Percentiles rank a stretch among this genome's conserved stretches.
phyloP scores from a whole-genome alignment of 2,329 filamentous ascomycete genomes.

The Microdochium trichocladiopsis region DNA sequence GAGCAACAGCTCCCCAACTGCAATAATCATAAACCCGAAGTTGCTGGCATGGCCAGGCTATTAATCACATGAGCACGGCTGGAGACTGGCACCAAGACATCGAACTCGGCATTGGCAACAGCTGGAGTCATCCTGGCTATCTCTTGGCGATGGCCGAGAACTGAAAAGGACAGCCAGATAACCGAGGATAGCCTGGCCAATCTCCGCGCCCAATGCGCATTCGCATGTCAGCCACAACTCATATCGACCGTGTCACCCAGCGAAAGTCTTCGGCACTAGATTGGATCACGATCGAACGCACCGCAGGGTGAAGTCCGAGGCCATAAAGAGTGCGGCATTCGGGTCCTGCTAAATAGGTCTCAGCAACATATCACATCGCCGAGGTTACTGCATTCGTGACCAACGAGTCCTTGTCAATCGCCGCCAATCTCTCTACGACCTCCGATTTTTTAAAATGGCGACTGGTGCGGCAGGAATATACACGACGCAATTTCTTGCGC shows the following conservation, averaged over 20 bases:
- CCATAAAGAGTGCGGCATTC: neutral
- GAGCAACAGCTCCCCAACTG: neutral
- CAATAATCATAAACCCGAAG: neutral
- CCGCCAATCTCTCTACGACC: neutral
- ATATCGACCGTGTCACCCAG: neutral
- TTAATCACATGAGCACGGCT: neutral
- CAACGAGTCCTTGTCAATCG: neutral
- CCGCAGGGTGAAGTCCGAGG: neutral
- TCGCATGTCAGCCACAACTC: neutral
- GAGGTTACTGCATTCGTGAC: neutral
- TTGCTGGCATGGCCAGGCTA: neutral
- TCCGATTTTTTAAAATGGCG: neutral
- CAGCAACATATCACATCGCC: neutral
- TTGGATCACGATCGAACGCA: neutral
- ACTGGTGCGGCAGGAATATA: no score
- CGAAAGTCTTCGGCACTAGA: neutral
- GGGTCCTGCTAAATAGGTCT: neutral
- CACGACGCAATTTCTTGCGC: conserved; percentile 6
- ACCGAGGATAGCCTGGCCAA: neutral
- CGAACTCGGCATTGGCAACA: no score
- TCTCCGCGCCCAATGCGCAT: neutral
- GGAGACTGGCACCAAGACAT: neutral
- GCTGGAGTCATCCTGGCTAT: neutral
- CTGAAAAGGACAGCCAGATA: neutral
- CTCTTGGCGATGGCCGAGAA: neutral